Evolutionary conservation across 1,139 yeast genomes (phyloP).

Genomic region (Yamadazyma friedrichii): DNA sequence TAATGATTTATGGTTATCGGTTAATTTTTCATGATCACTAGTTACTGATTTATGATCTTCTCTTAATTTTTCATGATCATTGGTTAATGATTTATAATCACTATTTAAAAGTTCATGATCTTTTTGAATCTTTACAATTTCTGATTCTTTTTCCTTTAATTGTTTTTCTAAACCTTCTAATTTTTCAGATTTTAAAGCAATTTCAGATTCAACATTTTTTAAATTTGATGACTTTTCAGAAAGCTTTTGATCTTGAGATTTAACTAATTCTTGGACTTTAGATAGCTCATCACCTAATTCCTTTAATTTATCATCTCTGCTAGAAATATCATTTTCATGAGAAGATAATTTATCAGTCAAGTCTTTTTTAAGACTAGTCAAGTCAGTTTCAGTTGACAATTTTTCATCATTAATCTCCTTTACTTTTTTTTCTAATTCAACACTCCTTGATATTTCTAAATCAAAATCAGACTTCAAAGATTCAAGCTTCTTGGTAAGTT

Average conservation of each 20-base stretch:
- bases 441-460: constrained; percentile 1
- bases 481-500: neutral
- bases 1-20: neutral
- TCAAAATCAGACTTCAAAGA: neutral
- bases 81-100: neutral
- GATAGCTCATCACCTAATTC: constrained; percentile 2
- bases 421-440: neutral
- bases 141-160: neutral
- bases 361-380: constrained; percentile 1
- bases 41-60: constrained; percentile 1
- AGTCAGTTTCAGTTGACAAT: neutral
- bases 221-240: neutral
- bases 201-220: neutral
- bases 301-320: neutral
- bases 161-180: neutral
- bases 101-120: constrained; percentile 2
- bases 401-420: neutral
- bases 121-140: neutral
- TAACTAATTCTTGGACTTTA: constrained; percentile 1
- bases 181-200: neutral
- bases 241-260: neutral
- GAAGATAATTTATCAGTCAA: constrained; percentile 1
- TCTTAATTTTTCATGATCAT: constrained; percentile 1
- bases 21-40: constrained; percentile 1
- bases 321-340: neutral